Base-by-base conservation (phyloP, 2,329 filamentous ascomycete genomes). In the Neoarthrinium moseri region DNA sequence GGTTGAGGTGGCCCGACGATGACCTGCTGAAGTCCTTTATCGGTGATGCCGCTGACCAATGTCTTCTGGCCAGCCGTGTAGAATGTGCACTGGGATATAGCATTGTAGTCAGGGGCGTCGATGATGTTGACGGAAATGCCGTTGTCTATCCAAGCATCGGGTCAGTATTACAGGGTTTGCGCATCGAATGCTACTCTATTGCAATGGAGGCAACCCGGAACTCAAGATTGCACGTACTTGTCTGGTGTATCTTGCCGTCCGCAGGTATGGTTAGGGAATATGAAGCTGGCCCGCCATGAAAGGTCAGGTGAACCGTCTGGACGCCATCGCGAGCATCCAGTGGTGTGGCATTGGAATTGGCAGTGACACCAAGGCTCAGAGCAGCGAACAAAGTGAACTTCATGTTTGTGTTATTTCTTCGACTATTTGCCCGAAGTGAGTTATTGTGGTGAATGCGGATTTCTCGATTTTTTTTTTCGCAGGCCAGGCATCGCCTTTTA, bases 1-100 rank as follows among this genome's bases (percentile, higher is more conserved):
- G 68, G 66, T 55, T 70, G 64, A 4, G 74, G 71, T 18, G 73
- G 72, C 0, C 70, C 68, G 20, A 78, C 63, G 7, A 67, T 55
- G 18, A 78, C 61, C 46, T 71, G 66, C 51, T 68, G 63, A 13
- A 62, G 50, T 8, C 68, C 68, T 3, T 51, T 45, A 2, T 52
- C 29, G 23, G 56, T 57, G 50, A 65, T 59, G 43, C 56, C 58
- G 43, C 57, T 56, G 18, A 57, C 58, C 4, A 71, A 59, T 0
- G 66, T 56, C 51, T 64, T 59, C 6, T 60, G 47, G 17, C 52
- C 58, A 6, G 57, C 47, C 0, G 70, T 72, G 46, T 65, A 56
- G 59, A 78, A 76, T n/a, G 58, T 64, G 61, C 75, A 77, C 43
- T 67, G 56, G 13, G 42, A 40, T 48, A 62, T 56, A 46, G 71